phyloP scores from a whole-genome alignment of 805 yeast species.

The Metahyphopichia silvanorum region DNA sequence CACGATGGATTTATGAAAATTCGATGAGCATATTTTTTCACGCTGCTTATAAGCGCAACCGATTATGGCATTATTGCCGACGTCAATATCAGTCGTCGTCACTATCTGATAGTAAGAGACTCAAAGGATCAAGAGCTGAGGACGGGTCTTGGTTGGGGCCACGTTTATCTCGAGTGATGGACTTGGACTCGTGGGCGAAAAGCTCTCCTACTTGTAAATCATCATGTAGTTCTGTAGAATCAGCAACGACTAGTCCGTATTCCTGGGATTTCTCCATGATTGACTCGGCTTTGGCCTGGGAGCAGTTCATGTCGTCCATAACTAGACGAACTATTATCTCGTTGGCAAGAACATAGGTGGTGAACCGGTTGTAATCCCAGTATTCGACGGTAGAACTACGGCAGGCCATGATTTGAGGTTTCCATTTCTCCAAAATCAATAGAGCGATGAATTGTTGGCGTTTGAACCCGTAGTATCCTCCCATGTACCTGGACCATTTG shows the following conservation, averaged over 20 bases:
- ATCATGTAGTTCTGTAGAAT: conserved; percentile 23
- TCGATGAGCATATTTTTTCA: too few species aligned
- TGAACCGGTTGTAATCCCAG: conserved; percentile 59
- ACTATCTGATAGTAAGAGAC: too few species aligned
- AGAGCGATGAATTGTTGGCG: conserved; percentile 52
- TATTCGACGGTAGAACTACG: conserved; percentile 48
- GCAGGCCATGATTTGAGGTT: conserved; percentile 5
- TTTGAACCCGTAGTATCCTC: conserved; percentile 61
- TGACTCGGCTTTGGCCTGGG: conserved; percentile 44
- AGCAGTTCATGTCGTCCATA: conserved; percentile 39
- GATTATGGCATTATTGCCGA: too few species aligned
- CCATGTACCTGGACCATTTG: conserved; percentile 43
- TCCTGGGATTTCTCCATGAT: conserved; percentile 46
- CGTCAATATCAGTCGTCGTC: too few species aligned
- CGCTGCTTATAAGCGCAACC: too few species aligned
- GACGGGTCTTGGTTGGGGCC: too few species aligned
- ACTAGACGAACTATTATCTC: conserved; percentile 55
- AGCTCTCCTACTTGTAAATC: conserved; percentile 19
- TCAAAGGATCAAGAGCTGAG: too few species aligned
- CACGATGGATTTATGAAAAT: too few species aligned
- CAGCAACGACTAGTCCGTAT: conserved; percentile 41
- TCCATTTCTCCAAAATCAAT: conserved; percentile 32
- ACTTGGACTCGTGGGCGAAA: conserved; percentile 6
- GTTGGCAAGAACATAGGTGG: conserved; percentile 58
- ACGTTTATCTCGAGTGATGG: conserved; percentile 9